These are phyloP conservation scores for Diaporthe sp. DNA, from an alignment of 2,329 filamentous ascomycete genomes.

Conservation along the genomic window DNA sequence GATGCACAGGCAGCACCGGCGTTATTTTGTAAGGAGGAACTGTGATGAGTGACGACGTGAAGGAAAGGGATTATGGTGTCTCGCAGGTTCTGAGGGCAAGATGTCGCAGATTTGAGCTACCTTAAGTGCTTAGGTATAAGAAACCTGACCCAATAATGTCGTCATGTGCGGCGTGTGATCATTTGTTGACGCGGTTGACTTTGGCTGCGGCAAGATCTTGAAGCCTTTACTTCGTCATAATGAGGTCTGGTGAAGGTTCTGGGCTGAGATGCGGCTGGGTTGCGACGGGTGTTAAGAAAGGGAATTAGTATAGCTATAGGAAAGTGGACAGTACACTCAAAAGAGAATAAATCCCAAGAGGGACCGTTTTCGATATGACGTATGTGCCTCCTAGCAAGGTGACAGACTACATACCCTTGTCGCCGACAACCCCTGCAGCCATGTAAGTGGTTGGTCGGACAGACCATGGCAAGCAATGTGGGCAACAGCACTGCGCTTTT, in stretches of 20 bases:
- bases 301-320: too few species aligned
- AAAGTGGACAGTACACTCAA: too few species aligned
- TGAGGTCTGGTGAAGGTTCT: background rate
- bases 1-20: background rate
- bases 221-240: constrained; percentile 23
- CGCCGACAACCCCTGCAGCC: too few species aligned
- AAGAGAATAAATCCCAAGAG: background rate
- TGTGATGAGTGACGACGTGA: constrained; percentile 18
- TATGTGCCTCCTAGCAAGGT: background rate
- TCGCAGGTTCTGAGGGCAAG: background rate
- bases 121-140: background rate
- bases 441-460: background rate
- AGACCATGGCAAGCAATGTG: background rate
- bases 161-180: constrained; percentile 7
- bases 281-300: background rate
- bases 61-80: background rate
- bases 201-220: background rate
- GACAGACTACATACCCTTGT: background rate
- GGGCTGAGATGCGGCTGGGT: background rate
- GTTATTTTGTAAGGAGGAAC: background rate
- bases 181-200: background rate
- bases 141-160: background rate
- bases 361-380: constrained; percentile 1
- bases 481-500: background rate
- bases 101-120: background rate